These are phyloP conservation scores for Pseudozyma sp. DNA, from an alignment of 1,284 basidiomycete species.

Conservation along the genomic window DNA sequence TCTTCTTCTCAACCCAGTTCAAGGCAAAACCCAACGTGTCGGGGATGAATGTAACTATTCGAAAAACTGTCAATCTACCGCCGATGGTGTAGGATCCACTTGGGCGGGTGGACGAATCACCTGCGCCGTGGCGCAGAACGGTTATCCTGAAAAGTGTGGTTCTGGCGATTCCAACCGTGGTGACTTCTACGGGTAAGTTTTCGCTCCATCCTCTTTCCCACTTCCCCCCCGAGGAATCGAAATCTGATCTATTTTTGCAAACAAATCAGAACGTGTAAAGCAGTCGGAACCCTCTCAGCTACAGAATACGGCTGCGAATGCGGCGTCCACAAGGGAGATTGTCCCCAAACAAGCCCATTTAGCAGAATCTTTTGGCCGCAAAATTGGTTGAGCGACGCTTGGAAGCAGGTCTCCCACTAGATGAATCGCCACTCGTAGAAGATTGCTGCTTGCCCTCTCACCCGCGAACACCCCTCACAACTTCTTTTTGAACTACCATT, in stretches of 20 bases:
- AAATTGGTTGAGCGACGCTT: slow-evolving; percentile 17
- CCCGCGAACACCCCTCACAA: too few species aligned
- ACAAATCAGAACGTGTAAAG: slow-evolving; percentile 21
- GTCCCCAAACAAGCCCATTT: slow-evolving; percentile 5
- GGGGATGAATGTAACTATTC: slow-evolving; percentile 30
- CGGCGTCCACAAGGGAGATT: slow-evolving; percentile 31
- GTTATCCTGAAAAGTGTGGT: slow-evolving; percentile 28
- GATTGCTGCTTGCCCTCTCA: too few species aligned
- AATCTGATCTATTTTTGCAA: background rate
- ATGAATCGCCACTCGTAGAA: background rate
- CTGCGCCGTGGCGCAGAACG: slow-evolving; percentile 19
- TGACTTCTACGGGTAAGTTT: slow-evolving; percentile 34
- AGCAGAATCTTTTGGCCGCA: slow-evolving; percentile 35
- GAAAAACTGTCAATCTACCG: slow-evolving; percentile 20
- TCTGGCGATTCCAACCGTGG: background rate
- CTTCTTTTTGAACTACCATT: too few species aligned
- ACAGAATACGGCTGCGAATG: slow-evolving; percentile 42
- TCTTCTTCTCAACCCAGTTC: background rate
- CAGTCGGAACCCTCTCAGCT: slow-evolving; percentile 16
- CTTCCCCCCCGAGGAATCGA: background rate
- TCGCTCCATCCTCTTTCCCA: background rate
- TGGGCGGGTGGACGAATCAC: slow-evolving; percentile 26
- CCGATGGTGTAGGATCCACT: slow-evolving; percentile 10
- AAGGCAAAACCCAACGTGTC: slow-evolving; percentile 11
- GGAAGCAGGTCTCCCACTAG: slow-evolving; percentile 1